phyloP scores from a whole-genome alignment of 768 basidiomycete genomes.

The Trametes gibbosa region DNA sequence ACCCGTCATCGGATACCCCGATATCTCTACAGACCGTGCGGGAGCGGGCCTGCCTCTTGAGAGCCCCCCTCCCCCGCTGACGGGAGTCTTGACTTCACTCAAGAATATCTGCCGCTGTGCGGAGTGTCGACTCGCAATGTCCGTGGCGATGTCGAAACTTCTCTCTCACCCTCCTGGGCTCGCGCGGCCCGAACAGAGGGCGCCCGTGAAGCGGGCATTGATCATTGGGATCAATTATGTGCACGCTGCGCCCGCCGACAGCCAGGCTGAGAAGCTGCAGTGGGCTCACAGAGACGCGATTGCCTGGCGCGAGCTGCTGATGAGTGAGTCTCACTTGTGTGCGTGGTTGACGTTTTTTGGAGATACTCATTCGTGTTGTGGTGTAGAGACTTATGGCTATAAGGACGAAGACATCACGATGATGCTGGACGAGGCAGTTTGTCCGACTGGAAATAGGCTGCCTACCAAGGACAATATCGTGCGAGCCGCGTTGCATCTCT shows the following conservation, averaged over 20 bases:
- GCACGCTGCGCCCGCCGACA: neutral
- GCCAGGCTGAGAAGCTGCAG: neutral
- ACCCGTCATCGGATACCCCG: too few species aligned
- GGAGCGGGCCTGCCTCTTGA: too few species aligned
- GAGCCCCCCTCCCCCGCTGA: too few species aligned
- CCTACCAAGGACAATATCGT: slow-evolving; percentile 16
- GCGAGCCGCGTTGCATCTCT: neutral
- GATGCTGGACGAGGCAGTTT: slow-evolving; percentile 14
- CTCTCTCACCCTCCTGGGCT: neutral
- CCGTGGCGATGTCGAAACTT: neutral
- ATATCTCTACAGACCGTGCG: too few species aligned
- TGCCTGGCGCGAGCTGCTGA: slow-evolving; percentile 7
- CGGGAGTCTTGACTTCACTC: too few species aligned
- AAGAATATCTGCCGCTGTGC: too few species aligned
- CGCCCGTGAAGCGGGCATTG: slow-evolving; percentile 8
- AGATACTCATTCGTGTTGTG: neutral
- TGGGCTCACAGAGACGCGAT: slow-evolving; percentile 13
- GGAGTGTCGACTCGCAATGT: neutral
- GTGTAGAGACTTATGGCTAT: slow-evolving; percentile 10
- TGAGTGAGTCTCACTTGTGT: slow-evolving; percentile 1
- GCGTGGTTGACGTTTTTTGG: neutral
- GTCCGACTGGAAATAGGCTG: neutral
- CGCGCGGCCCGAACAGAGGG: neutral
- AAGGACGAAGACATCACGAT: slow-evolving; percentile 8
- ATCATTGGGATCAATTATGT: slow-evolving; percentile 20